These are phyloP conservation scores for Saprolegnia diclina DNA, from an alignment of 352 stramenopile genomes.

Conservation along the genomic window DNA sequence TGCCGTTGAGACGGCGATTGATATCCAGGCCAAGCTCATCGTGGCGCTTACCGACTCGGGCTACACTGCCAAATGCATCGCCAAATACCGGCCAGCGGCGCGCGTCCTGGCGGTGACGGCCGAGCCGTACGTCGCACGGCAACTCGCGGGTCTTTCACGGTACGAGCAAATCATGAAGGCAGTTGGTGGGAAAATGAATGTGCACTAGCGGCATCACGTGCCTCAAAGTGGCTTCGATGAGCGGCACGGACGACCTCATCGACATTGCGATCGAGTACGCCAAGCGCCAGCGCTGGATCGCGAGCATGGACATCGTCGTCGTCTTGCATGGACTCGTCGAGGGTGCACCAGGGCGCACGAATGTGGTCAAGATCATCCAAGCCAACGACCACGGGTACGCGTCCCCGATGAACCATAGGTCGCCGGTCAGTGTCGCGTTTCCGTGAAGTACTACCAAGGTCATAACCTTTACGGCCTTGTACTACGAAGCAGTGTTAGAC, in stretches of 20 bases:
- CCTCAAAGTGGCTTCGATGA: conserved; percentile 69
- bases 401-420: conserved; percentile 1
- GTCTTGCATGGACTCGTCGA: conserved; percentile 87
- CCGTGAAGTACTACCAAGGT: background rate
- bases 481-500: background rate
- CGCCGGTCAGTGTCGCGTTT: background rate
- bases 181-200: background rate
- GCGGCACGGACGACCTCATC: conserved; percentile 79
- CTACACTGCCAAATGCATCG: conserved; percentile 90
- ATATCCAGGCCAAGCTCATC: conserved; percentile 94
- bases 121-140: conserved; percentile 51
- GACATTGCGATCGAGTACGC: conserved; percentile 76
- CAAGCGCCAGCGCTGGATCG: conserved; percentile 76
- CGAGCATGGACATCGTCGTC: conserved; percentile 82
- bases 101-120: conserved; percentile 89
- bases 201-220: conserved; percentile 50
- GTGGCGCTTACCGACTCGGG: conserved; percentile 97
- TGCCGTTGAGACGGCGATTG: conserved; percentile 96
- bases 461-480: background rate
- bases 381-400: conserved; percentile 48
- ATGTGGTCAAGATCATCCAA: conserved; percentile 88
- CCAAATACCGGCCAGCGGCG: conserved; percentile 92
- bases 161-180: conserved; percentile 29
- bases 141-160: conserved; percentile 75
- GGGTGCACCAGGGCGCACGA: conserved; percentile 68